Conservation (phyloP, 2,329 filamentous ascomycete species). For the Coleophoma cylindrospora region DNA sequence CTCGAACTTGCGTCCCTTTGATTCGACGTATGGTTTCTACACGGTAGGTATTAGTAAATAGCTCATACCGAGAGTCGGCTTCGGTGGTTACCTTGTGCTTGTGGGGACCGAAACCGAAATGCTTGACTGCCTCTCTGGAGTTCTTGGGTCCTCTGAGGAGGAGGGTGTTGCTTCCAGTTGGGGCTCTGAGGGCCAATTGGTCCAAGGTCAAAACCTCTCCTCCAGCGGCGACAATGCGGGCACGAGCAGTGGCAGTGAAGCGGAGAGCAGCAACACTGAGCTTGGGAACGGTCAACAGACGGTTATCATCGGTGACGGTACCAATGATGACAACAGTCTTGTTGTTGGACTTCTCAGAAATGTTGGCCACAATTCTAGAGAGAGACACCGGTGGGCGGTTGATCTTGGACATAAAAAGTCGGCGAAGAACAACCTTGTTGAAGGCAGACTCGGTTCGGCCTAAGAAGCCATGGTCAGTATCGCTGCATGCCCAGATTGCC, state of each 20-base stretch:
- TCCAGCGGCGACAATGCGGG: conserved; percentile 87
- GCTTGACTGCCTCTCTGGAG: conserved; percentile 94
- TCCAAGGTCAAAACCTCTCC: conserved; percentile 95
- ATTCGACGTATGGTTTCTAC: conserved; percentile 92
- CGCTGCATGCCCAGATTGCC: too few relatives aligned
- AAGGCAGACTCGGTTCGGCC: conserved; percentile 95
- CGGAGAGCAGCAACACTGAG: conserved; percentile 88
- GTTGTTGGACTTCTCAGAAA: conserved; percentile 58
- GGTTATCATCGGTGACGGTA: conserved; percentile 97
- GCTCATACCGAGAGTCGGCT: conserved; percentile 14
- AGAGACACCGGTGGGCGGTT: conserved; percentile 95
- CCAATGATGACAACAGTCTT: conserved; percentile 94
- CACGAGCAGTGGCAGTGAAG: conserved; percentile 94
- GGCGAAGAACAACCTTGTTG: conserved; percentile 98
- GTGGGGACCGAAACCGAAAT: conserved; percentile 98
- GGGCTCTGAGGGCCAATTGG: conserved; percentile 91
- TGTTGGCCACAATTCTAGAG: conserved; percentile 77
- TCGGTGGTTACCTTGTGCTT: conserved; percentile 75
- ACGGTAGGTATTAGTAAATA: conserved; percentile 28
- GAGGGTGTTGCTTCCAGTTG: conserved; percentile 94
- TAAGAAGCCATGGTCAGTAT: conserved; percentile 28
- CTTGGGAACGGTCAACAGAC: conserved; percentile 85
- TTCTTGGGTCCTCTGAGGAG: conserved; percentile 98
- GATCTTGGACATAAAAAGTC: conserved; percentile 97
- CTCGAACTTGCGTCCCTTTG: conserved; percentile 99